A percentile compares a stretch with the other conserved stretches of the same genome.
These are phyloP conservation scores for Xylaria venustula DNA, from an alignment of 495 filamentous ascomycete species.

Conservation along the genomic window DNA sequence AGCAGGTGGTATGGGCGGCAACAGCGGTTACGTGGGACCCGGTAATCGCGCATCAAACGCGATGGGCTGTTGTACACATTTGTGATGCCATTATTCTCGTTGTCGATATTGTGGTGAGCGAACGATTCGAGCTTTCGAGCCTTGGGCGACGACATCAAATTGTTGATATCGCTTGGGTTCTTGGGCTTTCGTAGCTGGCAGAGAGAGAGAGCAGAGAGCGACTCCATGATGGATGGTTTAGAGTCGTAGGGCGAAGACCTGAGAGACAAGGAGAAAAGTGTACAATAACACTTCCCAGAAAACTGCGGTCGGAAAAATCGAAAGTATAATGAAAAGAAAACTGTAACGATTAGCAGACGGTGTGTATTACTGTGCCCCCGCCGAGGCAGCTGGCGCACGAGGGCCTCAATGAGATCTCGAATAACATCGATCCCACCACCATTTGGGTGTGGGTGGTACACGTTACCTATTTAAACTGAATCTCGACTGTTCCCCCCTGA, in stretches of 20 bases:
- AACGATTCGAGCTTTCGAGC: slow-evolving; percentile 62
- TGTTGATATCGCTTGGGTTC: slow-evolving; percentile 47
- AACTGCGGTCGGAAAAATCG: no score
- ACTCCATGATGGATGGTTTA: slow-evolving; percentile 19
- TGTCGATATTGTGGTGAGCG: slow-evolving; percentile 20
- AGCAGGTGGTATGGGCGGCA: slow-evolving; percentile 71
- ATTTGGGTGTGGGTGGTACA: no score
- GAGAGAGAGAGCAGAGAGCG: slow-evolving; percentile 8
- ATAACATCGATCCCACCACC: no score
- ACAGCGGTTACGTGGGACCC: slow-evolving; percentile 56
- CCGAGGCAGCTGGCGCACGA: no score
- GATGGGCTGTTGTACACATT: slow-evolving; percentile 21
- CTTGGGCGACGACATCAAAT: slow-evolving; percentile 76
- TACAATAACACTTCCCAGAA: no score
- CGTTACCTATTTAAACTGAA: no score
- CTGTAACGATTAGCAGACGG: no score
- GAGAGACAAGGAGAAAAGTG: slow-evolving; percentile 3
- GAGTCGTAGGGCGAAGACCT: slow-evolving; percentile 3
- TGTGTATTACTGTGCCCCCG: no score
- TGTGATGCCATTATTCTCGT: neutral
- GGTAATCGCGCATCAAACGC: slow-evolving; percentile 37
- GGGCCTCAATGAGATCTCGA: no score
- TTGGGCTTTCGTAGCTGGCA: slow-evolving; percentile 21
- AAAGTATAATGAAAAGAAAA: no score
- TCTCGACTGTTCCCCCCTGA: no score